Evolutionary conservation across 192 early-diverging fungal genomes (phyloP), one percentile per base, ranked within the genome.

Genomic region (Chytriomyces hyalinus): DNA sequence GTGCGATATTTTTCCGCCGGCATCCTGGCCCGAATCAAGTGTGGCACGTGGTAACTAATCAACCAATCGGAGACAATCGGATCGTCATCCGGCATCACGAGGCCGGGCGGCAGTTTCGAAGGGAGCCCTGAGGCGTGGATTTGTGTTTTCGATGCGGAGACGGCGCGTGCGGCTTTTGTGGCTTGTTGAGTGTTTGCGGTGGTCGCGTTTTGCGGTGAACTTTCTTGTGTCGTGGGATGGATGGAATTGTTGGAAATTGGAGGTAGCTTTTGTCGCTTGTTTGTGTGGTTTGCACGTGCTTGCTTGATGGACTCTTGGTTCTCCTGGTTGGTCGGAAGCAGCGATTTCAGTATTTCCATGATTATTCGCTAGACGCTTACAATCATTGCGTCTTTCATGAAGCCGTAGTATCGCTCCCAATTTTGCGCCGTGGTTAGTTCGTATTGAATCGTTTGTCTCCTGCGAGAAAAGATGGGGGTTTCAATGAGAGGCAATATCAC

Each of bases 361-460:
- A 49, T 28, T 45, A 26, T 11, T 28, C 10, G 3, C n/a, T 49
- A 6, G 2, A 4, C 8, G 44, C 76, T 65, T 51, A 80, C 82
- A 49, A 79, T 51, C 62, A 80, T 81, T 6, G 84, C 78, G 10
- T 85, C 83, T 20, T 76, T 70, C 83, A 88, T 86, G 73, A 88
- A 88, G 13, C 87, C 87, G 85, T 85, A 88, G 63, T 81, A 71
- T 4, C 76, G 49, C 61, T 88, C 81, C 87, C 87, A 88, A 63
- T 85, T 83, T 17, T 78, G 78, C 6, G 85, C 83, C n/a, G 84
- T 88, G 24, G 73, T 82, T 6, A 82, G 71, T 74, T 88, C 87
- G 64, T 86, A 83, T 57, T 77, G 63, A 51, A 86, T 83, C 8
- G 84, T 88, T 73, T 88, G 86, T 47, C 86, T 71, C 86, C 86